phyloP scores from a whole-genome alignment of 768 basidiomycete species.

The Suillus plorans region DNA sequence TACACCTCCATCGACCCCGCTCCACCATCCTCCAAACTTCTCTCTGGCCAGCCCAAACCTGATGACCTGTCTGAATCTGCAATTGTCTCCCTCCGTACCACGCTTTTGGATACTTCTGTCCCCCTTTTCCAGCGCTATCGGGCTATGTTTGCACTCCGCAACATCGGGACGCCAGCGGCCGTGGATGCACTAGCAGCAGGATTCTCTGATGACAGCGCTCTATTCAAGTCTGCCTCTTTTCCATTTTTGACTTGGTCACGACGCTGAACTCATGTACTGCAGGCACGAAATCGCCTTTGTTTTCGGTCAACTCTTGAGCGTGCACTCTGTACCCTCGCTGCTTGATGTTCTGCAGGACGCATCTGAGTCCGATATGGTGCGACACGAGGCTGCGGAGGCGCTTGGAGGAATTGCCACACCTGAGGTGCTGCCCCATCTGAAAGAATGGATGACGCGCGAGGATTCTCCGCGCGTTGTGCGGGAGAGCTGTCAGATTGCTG shows the following conservation, averaged over 20 bases:
- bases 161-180: conserved; percentile 82
- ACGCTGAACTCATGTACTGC: conserved; percentile 1
- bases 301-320: conserved; percentile 91
- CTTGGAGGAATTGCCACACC: conserved; percentile 96
- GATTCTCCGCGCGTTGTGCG: conserved; percentile 88
- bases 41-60: conserved; percentile 52
- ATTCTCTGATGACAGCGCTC: conserved; percentile 82
- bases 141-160: conserved; percentile 97
- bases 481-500: conserved; percentile 94
- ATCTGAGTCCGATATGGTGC: conserved; percentile 91
- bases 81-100: conserved; percentile 55
- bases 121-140: conserved; percentile 92
- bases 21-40: conserved; percentile 67
- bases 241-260: not conserved
- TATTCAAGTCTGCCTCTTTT: conserved; percentile 77
- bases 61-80: conserved; percentile 47
- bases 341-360: conserved; percentile 71
- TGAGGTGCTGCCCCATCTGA: conserved; percentile 83
- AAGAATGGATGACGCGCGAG: conserved; percentile 76
- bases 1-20: conserved; percentile 91
- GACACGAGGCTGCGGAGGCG: conserved; percentile 98
- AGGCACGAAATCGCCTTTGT: conserved; percentile 99
- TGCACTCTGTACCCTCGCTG: conserved; percentile 84
- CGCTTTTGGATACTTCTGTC: conserved; percentile 62
- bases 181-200: conserved; percentile 91